A percentile compares a stretch with the other conserved stretches of the same genome.
phyloP scores from a whole-genome alignment of 106 monocot species.

The Narthecium ossifragum region DNA sequence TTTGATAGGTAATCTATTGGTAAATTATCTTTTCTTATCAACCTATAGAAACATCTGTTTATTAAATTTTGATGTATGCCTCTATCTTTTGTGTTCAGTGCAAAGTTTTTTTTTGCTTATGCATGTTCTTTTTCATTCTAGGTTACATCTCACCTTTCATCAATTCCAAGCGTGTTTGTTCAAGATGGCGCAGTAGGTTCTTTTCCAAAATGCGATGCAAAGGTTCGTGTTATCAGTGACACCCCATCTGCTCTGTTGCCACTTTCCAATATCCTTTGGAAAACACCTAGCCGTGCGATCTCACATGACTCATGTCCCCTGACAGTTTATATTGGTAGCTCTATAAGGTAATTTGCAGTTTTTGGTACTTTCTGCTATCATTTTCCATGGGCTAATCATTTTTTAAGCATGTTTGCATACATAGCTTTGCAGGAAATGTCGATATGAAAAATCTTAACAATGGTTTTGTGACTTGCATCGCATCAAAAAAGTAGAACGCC shows the following conservation, averaged over 20 bases:
- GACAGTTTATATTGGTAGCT: conserved; percentile 73
- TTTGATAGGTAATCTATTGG: too few species aligned
- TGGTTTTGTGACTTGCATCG: too few species aligned
- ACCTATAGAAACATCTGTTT: too few species aligned
- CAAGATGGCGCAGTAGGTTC: conserved; percentile 90
- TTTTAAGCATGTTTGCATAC: too few species aligned
- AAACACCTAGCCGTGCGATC: conserved; percentile 46
- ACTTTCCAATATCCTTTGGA: conserved; percentile 58
- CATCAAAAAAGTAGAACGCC: too few species aligned
- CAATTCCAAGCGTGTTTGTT: conserved; percentile 57
- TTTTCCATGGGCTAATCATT: too few species aligned
- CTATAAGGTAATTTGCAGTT: conserved; percentile 57
- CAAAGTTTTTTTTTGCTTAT: neutral
- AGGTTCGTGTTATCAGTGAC: conserved; percentile 93
- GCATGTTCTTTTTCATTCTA: conserved; percentile 25
- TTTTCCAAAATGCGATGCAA: conserved; percentile 65
- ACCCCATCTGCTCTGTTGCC: conserved; percentile 56
- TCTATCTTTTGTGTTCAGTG: neutral
- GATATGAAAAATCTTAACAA: too few species aligned
- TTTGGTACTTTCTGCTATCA: too few species aligned
- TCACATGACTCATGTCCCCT: conserved; percentile 88
- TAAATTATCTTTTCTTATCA: too few species aligned
- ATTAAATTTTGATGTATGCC: too few species aligned
- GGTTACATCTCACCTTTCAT: conserved; percentile 89
- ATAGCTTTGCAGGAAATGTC: too few species aligned